Percentiles rank a stretch among this genome's conserved stretches.
Conservation (phyloP, 768 basidiomycete genomes). For the Kwoniella shandongensis region DNA sequence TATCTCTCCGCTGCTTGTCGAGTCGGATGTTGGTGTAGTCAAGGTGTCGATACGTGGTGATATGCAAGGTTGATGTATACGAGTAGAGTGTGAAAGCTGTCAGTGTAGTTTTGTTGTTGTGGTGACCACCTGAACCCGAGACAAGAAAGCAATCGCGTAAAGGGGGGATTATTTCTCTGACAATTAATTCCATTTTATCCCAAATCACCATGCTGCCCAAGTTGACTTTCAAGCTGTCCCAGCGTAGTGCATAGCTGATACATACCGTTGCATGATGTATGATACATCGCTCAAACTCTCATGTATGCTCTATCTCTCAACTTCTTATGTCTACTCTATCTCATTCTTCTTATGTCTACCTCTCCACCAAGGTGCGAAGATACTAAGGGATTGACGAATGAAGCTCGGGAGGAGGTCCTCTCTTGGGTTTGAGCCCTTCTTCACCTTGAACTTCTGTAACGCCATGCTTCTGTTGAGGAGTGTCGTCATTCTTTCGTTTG, state of each 20-base stretch:
- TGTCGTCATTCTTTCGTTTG: constrained; percentile 25
- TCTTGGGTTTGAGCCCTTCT: constrained; percentile 17
- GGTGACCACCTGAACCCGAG: constrained; percentile 1
- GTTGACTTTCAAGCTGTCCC: no score
- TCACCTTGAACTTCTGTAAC: constrained; percentile 26
- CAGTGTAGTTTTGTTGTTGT: constrained; percentile 6
- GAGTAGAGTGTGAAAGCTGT: neutral
- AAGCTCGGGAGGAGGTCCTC: constrained; percentile 8
- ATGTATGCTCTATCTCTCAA: no score
- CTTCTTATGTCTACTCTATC: no score
- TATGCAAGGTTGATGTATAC: neutral
- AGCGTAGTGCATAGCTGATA: no score
- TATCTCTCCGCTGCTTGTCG: no score
- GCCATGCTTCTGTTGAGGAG: constrained; percentile 22
- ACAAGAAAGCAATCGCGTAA: constrained; percentile 2
- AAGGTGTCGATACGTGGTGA: neutral
- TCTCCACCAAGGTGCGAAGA: no score
- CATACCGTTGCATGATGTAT: no score
- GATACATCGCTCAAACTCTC: no score
- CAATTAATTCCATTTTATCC: constrained; percentile 8
- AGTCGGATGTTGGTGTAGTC: neutral
- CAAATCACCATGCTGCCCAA: neutral
- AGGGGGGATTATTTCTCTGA: neutral
- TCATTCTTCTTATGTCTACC: no score
- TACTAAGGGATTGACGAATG: constrained; percentile 10